These are phyloP conservation scores for Echinochloa phyllopogon DNA, from an alignment of 176 grass and related monocot species.

Conservation along the genomic window DNA sequence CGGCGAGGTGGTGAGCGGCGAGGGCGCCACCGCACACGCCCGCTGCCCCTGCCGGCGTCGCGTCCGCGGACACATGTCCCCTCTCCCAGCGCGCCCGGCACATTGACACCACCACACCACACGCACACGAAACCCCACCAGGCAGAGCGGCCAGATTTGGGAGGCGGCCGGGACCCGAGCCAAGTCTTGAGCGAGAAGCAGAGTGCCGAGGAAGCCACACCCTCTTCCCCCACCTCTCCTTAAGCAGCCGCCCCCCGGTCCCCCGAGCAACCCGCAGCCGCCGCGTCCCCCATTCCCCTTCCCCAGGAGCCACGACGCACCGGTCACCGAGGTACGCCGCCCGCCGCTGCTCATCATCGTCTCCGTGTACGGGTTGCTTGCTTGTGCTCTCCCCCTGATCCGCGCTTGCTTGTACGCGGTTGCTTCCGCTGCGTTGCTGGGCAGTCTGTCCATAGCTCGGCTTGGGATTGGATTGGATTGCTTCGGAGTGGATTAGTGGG, in stretches of 20 bases:
- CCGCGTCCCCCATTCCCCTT: neutral
- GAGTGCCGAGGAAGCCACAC: constrained; percentile 38
- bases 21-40: constrained; percentile 36
- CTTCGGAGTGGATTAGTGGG: neutral
- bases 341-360: neutral
- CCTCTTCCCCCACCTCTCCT: constrained; percentile 13
- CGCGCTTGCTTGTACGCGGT: neutral
- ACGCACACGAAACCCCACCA: constrained; percentile 34
- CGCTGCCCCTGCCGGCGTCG: constrained; percentile 48
- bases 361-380: neutral
- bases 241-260: neutral
- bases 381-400: neutral
- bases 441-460: neutral
- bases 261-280: neutral
- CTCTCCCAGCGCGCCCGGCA: neutral
- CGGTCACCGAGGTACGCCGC: constrained; percentile 37
- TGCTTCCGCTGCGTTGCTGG: constrained; percentile 2
- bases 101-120: constrained; percentile 4
- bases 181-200: constrained; percentile 39
- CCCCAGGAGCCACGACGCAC: neutral
- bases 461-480: neutral
- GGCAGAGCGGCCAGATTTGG: neutral
- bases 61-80: constrained; percentile 64
- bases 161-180: neutral
- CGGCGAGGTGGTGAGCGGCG: constrained; percentile 36